Percentiles rank a stretch among this genome's conserved stretches.
Conservation (phyloP, 2,329 filamentous ascomycete genomes). For the Allantophomopsis cytisporea region DNA sequence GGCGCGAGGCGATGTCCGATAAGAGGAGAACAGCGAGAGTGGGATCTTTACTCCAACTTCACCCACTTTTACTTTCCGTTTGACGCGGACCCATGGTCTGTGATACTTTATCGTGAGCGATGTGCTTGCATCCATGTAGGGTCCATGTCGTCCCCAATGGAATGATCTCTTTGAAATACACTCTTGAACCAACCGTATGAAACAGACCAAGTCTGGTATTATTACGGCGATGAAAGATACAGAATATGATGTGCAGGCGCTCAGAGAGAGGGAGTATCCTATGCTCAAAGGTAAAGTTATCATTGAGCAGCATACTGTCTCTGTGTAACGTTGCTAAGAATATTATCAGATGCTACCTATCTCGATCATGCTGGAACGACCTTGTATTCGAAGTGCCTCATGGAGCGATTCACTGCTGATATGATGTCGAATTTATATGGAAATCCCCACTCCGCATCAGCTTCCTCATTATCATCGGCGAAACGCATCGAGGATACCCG, state of each 20-base stretch:
- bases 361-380: constrained; percentile 96
- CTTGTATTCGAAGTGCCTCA: constrained; percentile 63
- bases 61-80: too few species aligned
- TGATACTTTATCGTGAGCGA: constrained; percentile 2
- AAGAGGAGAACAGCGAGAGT: constrained; percentile 1
- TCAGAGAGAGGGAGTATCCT: constrained; percentile 50
- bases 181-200: constrained; percentile 5
- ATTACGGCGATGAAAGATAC: too few species aligned
- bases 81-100: background rate
- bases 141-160: constrained; percentile 7
- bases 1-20: constrained; percentile 1
- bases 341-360: constrained; percentile 51
- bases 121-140: constrained; percentile 5
- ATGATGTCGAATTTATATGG: constrained; percentile 72
- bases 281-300: constrained; percentile 47
- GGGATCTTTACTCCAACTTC: background rate
- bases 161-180: constrained; percentile 3
- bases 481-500: constrained; percentile 65
- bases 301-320: background rate
- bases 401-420: constrained; percentile 65
- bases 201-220: too few species aligned
- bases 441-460: constrained; percentile 82
- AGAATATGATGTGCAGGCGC: constrained; percentile 5
- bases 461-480: constrained; percentile 66
- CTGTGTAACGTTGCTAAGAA: background rate